These are phyloP conservation scores for Colletotrichum endophyticum DNA, from an alignment of 2,329 filamentous ascomycete species.

Conservation along the genomic window DNA sequence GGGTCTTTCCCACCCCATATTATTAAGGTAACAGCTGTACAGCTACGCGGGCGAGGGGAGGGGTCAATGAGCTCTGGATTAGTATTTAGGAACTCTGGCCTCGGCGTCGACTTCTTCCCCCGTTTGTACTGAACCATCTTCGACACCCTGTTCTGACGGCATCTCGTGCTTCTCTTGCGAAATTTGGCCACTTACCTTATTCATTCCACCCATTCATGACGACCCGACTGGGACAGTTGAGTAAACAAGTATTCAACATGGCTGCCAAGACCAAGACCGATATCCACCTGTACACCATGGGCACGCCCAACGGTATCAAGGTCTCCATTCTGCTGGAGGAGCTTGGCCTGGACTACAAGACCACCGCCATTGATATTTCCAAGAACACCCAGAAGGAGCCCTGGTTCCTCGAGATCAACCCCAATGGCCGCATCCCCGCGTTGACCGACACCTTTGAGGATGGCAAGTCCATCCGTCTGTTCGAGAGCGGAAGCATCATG, in stretches of 20 bases:
- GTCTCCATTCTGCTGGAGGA: constrained; percentile 87
- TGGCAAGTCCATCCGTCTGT: constrained; percentile 75
- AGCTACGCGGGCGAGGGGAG: not conserved
- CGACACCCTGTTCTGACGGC: not conserved
- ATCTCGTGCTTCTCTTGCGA: not conserved
- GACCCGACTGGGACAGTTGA: constrained; percentile 1
- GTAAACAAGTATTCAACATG: constrained; percentile 39
- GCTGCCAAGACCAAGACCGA: constrained; percentile 51
- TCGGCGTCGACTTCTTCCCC: not conserved
- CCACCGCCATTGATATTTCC: constrained; percentile 70
- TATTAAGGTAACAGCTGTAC: not conserved
- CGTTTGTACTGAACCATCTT: not conserved
- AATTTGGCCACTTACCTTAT: not conserved
- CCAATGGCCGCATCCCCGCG: constrained; percentile 90
- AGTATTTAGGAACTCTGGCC: constrained; percentile 1
- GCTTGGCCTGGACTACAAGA: constrained; percentile 80
- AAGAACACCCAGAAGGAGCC: constrained; percentile 65
- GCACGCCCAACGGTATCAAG: constrained; percentile 91
- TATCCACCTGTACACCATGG: constrained; percentile 81
- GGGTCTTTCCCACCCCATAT: not conserved
- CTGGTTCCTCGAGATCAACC: constrained; percentile 92
- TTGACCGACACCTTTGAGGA: constrained; percentile 80
- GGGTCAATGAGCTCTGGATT: not conserved
- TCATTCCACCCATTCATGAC: not conserved
- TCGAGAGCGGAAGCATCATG: constrained; percentile 84